Percentiles rank a stretch among this genome's conserved stretches.
phyloP scores from a whole-genome alignment of 2,329 filamentous ascomycete genomes.

The Epichloe gansuensis region DNA sequence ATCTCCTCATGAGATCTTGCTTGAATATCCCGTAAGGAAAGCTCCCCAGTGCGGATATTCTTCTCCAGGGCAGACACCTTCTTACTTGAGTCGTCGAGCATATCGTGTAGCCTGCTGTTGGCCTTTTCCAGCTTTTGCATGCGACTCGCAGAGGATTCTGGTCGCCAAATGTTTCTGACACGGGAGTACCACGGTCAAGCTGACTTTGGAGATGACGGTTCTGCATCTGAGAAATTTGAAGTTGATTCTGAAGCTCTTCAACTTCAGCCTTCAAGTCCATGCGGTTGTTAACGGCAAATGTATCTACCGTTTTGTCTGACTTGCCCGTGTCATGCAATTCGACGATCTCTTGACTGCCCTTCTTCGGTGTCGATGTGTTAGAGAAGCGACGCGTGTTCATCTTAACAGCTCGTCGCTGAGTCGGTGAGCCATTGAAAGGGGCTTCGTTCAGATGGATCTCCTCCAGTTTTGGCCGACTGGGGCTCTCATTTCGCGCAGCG shows the following conservation, averaged over 20 bases:
- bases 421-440: slow-evolving; percentile 61
- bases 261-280: slow-evolving; percentile 87
- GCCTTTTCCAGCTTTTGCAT: slow-evolving; percentile 87
- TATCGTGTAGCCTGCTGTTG: slow-evolving; percentile 82
- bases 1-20: slow-evolving; percentile 90
- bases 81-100: slow-evolving; percentile 86
- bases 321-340: slow-evolving; percentile 60
- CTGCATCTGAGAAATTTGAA: slow-evolving; percentile 90
- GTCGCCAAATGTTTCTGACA: slow-evolving; percentile 56
- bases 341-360: slow-evolving; percentile 50
- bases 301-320: slow-evolving; percentile 74
- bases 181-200: slow-evolving; percentile 56
- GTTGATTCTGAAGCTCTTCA: slow-evolving; percentile 84
- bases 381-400: slow-evolving; percentile 49
- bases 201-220: slow-evolving; percentile 87
- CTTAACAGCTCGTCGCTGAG: slow-evolving; percentile 50
- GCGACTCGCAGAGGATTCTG: slow-evolving; percentile 66
- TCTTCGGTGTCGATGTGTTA: slow-evolving; percentile 65
- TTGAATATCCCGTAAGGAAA: slow-evolving; percentile 83
- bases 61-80: slow-evolving; percentile 86
- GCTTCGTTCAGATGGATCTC: slow-evolving; percentile 80
- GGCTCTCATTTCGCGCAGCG: slow-evolving; percentile 59
- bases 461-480: slow-evolving; percentile 63
- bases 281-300: slow-evolving; percentile 70
- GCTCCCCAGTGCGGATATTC: slow-evolving; percentile 72